Conservation (phyloP, 2,329 filamentous ascomycete species). For the Tolypocladium capitatum region DNA sequence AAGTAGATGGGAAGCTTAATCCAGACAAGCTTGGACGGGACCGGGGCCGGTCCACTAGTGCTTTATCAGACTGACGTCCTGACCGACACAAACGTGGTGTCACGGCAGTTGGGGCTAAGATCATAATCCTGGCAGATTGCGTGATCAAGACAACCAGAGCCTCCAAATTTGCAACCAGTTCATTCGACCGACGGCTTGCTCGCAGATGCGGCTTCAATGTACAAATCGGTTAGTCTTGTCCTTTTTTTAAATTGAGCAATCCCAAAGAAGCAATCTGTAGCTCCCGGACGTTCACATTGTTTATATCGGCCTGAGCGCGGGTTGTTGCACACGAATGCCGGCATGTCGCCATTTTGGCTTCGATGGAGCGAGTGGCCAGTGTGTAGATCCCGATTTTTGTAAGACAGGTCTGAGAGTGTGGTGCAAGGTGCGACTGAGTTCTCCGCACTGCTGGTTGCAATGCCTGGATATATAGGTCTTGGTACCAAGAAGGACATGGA, state of each 20-base stretch:
- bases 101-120: background rate
- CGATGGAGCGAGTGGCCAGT: constrained; percentile 1
- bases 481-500: too few species aligned
- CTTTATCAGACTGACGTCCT: too few species aligned
- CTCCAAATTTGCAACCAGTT: background rate
- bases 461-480: background rate
- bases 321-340: background rate
- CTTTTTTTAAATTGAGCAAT: background rate
- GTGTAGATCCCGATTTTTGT: constrained; percentile 1
- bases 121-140: background rate
- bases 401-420: background rate
- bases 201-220: background rate
- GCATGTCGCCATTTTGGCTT: constrained; percentile 8
- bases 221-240: background rate
- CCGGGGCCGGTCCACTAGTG: too few species aligned
- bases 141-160: background rate
- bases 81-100: background rate
- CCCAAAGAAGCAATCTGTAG: background rate
- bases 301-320: background rate
- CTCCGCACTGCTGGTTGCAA: background rate
- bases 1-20: too few species aligned
- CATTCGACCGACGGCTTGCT: background rate
- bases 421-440: background rate
- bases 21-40: too few species aligned
- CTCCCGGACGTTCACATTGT: background rate